Percentiles rank a stretch among this genome's conserved stretches.
Evolutionary conservation across 2,329 filamentous ascomycete species (phyloP).

Genomic region (Penicillium sp.): DNA sequence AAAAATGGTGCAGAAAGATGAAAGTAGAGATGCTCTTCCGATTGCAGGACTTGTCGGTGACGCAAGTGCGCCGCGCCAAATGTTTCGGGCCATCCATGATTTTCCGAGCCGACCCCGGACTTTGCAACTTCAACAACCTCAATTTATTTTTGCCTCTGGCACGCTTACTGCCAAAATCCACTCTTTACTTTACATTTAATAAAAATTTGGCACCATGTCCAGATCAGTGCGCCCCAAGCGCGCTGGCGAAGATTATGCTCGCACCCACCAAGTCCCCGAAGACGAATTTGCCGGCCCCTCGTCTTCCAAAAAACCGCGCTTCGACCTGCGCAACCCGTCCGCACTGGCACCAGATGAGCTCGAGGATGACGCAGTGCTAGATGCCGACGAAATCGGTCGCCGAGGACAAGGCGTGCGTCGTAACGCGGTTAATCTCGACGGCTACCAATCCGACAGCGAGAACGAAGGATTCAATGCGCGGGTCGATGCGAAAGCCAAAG

Average conservation of each 20-base stretch:
- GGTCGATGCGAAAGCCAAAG: constrained; percentile 57
- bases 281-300: constrained; percentile 39
- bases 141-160: background rate
- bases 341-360: constrained; percentile 78
- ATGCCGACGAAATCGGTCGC: constrained; percentile 86
- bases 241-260: constrained; percentile 74
- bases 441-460: constrained; percentile 89
- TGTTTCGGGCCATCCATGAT: constrained; percentile 27
- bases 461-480: constrained; percentile 83
- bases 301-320: constrained; percentile 73
- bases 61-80: background rate
- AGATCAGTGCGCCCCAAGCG: constrained; percentile 75
- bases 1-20: background rate
- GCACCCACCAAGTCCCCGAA: constrained; percentile 62
- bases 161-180: background rate
- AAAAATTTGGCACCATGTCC: constrained; percentile 42
- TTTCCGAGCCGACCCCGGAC: constrained; percentile 39
- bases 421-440: constrained; percentile 92
- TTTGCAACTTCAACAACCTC: constrained; percentile 4
- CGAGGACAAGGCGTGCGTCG: constrained; percentile 73
- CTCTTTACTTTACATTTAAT: background rate
- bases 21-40: background rate
- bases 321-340: constrained; percentile 92
- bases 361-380: constrained; percentile 71
- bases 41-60: constrained; percentile 1